Conservation (phyloP, 352 stramenopile genomes). For the Blastocystis sp. region DNA sequence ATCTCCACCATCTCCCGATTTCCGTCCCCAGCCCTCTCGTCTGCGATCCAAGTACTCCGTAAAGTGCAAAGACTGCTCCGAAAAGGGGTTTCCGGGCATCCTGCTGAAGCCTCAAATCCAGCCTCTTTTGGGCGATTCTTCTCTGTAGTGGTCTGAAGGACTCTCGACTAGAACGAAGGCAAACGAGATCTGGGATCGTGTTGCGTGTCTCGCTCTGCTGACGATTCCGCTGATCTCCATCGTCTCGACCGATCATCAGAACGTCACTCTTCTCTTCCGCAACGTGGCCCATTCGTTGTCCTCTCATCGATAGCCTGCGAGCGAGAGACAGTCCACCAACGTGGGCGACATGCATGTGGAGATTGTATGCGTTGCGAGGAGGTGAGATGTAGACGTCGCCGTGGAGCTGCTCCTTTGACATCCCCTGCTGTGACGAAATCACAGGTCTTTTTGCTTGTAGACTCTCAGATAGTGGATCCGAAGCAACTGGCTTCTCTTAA, state of each 20-base stretch:
- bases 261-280: not conserved
- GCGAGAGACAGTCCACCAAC: not conserved
- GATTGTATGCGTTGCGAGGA: not conserved
- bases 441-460: not conserved
- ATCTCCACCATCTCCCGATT: not conserved
- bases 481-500: not conserved
- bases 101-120: not conserved
- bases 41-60: not conserved
- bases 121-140: constrained; percentile 33
- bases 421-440: constrained; percentile 20
- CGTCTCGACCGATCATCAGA: not conserved
- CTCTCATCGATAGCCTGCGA: not conserved
- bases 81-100: not conserved
- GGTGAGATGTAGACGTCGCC: not conserved
- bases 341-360: not conserved
- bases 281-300: not conserved
- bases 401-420: not conserved
- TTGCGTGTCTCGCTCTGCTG: not conserved
- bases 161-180: not conserved
- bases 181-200: constrained; percentile 1
- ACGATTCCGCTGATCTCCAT: constrained; percentile 28
- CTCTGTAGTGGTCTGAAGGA: not conserved
- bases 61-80: not conserved
- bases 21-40: not conserved
- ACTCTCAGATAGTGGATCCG: not conserved